These are phyloP conservation scores for Penicillium olsonii DNA, from an alignment of 2,329 filamentous ascomycete genomes.

Conservation along the genomic window DNA sequence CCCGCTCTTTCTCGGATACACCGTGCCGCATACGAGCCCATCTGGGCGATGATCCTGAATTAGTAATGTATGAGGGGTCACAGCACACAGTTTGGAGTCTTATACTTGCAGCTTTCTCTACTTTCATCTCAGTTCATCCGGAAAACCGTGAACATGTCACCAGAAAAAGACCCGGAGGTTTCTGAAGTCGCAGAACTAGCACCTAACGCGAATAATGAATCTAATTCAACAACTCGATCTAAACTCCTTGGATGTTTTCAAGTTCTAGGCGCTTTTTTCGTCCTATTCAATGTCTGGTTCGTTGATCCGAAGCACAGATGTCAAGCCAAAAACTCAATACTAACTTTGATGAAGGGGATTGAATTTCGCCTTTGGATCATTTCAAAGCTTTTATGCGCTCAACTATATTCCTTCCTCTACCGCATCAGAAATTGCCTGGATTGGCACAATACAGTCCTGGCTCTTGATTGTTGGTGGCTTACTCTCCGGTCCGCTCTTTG, in stretches of 20 bases:
- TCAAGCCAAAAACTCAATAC: background rate
- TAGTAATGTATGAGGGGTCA: constrained; percentile 3
- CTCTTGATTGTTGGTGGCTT: constrained; percentile 44
- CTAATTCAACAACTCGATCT: background rate
- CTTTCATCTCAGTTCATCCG: background rate
- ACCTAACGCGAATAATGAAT: background rate
- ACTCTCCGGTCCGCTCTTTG: constrained; percentile 43
- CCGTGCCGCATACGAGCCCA: background rate
- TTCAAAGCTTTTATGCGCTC: constrained; percentile 45
- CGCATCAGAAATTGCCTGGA: constrained; percentile 45
- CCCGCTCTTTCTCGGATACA: constrained; percentile 2
- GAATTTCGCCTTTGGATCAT: constrained; percentile 45
- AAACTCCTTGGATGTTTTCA: constrained; percentile 10
- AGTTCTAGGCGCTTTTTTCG: constrained; percentile 34
- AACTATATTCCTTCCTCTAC: constrained; percentile 18
- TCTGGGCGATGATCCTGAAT: background rate
- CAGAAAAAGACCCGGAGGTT: background rate
- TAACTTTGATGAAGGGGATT: constrained; percentile 11
- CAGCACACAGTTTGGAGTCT: background rate
- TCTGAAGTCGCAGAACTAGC: constrained; percentile 1
- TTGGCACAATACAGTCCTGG: constrained; percentile 44
- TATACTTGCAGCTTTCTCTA: background rate
- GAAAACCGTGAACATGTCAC: background rate
- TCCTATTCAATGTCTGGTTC: constrained; percentile 24
- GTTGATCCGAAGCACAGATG: background rate